Evolutionary conservation across 441 rosid genomes (phyloP), one percentile per base, ranked within the genome.

Genomic region (Gossypium schwendimanii): DNA sequence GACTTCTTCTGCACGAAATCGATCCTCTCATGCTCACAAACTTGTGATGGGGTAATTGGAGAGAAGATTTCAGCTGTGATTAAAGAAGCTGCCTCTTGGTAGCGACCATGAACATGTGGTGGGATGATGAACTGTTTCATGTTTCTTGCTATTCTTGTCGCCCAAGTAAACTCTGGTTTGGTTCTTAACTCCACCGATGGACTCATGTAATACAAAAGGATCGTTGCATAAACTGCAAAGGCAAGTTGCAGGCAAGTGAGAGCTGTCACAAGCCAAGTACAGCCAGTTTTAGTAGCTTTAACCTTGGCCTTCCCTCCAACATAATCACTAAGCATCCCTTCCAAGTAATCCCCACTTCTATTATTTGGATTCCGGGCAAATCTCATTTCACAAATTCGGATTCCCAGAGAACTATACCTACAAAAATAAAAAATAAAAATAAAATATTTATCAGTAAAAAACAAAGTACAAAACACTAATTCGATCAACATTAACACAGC

Each of bases 1-100:
- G 99, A 95, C 64, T 92, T 95, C 84, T 92, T 95, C 85, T 95
- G 99, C 68, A 67, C 65, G 80, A 95, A 95, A 65, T 92, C 96
- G 9, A 95, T 92, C 81, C 91, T 88, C 79, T 95, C 99, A 20
- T 81, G 79, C 85, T 95, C 96, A 65, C 99, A 95, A 14, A 85
- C 93, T 55, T 84, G 84, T 20, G 85, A 70, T 36, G 89, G 91
- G 10, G 73, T 62, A 18, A 81, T 64, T 4, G 78, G 87, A 67
- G 72, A 81, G 50, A 53, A 4, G 58, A 77, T 74, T 26, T 88
- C 88, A 26, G 76, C 74, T 21, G 31, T 53, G 0, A 86, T 72
- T 1, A 83, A 77, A 3, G 88, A 85, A 63, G 86, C 81, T 17
- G 94, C 52, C 60, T 88, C 88, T 73, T 92, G 97, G 82, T 83